These are phyloP conservation scores for Pterothamnion heteromorphum DNA, from an alignment of 31 red algal genomes.

Conservation along the genomic window DNA sequence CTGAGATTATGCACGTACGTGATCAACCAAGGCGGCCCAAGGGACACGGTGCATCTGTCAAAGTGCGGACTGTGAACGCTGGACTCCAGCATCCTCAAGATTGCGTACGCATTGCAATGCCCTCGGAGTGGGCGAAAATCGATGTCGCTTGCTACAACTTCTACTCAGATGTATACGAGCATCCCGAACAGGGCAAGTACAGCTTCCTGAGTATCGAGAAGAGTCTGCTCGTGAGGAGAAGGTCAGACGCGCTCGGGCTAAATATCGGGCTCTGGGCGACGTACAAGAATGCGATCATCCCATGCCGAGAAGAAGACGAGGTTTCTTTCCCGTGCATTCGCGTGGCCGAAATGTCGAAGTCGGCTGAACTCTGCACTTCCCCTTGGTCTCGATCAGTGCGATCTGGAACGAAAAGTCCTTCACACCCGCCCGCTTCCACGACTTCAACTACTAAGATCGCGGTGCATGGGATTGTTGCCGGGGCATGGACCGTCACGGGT, in stretches of 20 bases:
- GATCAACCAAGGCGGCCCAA: not conserved
- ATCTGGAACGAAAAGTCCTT: too few species aligned
- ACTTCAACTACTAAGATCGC: too few species aligned
- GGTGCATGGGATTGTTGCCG: too few species aligned
- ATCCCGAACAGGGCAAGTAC: not conserved
- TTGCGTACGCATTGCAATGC: not conserved
- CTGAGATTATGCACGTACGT: not conserved
- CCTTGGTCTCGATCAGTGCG: too few species aligned
- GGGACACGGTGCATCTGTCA: not conserved
- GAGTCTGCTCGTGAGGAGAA: not conserved
- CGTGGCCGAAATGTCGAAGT: too few species aligned
- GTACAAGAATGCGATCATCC: too few species aligned
- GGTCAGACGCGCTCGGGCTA: not conserved
- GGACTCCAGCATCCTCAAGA: not conserved
- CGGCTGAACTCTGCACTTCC: too few species aligned
- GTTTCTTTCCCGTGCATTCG: too few species aligned
- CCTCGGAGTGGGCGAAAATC: not conserved
- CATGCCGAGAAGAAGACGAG: too few species aligned
- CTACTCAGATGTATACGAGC: not conserved
- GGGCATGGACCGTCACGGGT: too few species aligned
- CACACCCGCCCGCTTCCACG: too few species aligned
- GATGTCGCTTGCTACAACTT: not conserved
- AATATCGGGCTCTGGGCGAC: not conserved
- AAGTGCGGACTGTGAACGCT: not conserved
- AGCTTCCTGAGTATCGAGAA: not conserved